Percentiles rank a stretch among this genome's conserved stretches.
Conservation (phyloP, 1,284 basidiomycete genomes). For the Somion occarium region DNA sequence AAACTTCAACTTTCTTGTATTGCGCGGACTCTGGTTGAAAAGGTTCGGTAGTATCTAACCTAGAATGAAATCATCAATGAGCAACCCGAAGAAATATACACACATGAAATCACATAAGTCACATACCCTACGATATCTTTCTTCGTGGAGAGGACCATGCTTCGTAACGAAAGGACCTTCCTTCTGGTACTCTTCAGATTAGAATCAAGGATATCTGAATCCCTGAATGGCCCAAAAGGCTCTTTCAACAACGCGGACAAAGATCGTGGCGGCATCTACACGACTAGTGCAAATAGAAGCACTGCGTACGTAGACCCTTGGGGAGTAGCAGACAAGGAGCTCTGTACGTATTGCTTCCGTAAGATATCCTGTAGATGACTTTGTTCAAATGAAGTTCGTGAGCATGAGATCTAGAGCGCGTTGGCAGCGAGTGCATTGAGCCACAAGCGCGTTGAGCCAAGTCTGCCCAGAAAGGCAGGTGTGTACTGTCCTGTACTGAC, state of each 20-base stretch:
- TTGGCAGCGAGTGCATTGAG: not conserved
- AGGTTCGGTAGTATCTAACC: constrained; percentile 16
- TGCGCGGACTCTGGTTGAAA: constrained; percentile 11
- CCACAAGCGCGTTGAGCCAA: not conserved
- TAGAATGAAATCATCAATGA: not conserved
- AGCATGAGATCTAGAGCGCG: no score
- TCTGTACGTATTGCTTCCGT: no score
- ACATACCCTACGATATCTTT: not conserved
- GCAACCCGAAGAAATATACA: no score
- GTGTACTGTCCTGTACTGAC: constrained; percentile 2
- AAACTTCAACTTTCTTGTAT: constrained; percentile 32
- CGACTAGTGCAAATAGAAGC: no score
- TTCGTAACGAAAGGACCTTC: constrained; percentile 11
- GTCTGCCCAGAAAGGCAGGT: not conserved
- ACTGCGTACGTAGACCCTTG: no score
- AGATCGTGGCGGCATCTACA: not conserved
- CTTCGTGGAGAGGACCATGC: not conserved
- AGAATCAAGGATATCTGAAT: constrained; percentile 19
- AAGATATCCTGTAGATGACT: no score
- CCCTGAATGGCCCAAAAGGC: constrained; percentile 29
- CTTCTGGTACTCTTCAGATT: constrained; percentile 16
- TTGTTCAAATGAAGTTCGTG: not conserved
- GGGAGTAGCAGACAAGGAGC: no score
- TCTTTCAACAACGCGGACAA: constrained; percentile 13
- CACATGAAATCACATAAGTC: not conserved